Conservation (phyloP, 108 stramenopile genomes). For the Stephanodiscus triporus region DNA sequence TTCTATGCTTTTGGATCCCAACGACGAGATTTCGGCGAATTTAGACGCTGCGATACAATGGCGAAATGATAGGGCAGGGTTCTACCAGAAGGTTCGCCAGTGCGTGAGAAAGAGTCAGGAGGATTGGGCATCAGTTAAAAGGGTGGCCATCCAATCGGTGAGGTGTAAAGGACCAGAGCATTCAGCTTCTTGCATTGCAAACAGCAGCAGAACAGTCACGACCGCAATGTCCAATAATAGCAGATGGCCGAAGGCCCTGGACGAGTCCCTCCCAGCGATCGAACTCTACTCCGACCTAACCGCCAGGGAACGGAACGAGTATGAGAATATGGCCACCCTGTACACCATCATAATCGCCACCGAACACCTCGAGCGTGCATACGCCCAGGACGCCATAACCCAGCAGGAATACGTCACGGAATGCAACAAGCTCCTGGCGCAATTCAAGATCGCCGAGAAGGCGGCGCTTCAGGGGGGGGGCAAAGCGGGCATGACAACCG, state of each 20-base stretch:
- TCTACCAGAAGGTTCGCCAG: conserved; percentile 93
- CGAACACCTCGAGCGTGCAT: conserved; percentile 95
- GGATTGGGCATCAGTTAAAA: too few species aligned
- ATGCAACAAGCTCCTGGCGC: conserved; percentile 94
- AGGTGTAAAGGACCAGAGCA: too few species aligned
- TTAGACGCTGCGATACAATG: conserved; percentile 98
- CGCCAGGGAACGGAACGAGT: conserved; percentile 70
- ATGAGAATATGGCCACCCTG: conserved; percentile 90
- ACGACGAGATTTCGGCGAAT: conserved; percentile 97
- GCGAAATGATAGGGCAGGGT: conserved; percentile 89
- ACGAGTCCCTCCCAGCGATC: conserved; percentile 46
- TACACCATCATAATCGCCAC: conserved; percentile 97
- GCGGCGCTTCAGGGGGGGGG: conserved; percentile 47
- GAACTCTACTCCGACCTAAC: conserved; percentile 72
- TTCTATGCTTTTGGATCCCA: conserved; percentile 98
- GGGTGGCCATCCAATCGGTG: too few species aligned
- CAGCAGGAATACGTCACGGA: conserved; percentile 85
- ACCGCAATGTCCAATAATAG: not conserved
- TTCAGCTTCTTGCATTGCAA: too few species aligned
- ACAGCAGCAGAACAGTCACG: not conserved
- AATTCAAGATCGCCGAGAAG: conserved; percentile 94
- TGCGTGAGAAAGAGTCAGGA: conserved; percentile 90
- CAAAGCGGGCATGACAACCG: conserved; percentile 37
- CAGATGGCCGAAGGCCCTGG: conserved; percentile 35
- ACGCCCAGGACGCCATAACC: conserved; percentile 89